Evolutionary conservation across 2,329 filamentous ascomycete genomes (phyloP), one percentile per base, ranked within the genome.

Genomic region (Phaeosphaeria sp.): DNA sequence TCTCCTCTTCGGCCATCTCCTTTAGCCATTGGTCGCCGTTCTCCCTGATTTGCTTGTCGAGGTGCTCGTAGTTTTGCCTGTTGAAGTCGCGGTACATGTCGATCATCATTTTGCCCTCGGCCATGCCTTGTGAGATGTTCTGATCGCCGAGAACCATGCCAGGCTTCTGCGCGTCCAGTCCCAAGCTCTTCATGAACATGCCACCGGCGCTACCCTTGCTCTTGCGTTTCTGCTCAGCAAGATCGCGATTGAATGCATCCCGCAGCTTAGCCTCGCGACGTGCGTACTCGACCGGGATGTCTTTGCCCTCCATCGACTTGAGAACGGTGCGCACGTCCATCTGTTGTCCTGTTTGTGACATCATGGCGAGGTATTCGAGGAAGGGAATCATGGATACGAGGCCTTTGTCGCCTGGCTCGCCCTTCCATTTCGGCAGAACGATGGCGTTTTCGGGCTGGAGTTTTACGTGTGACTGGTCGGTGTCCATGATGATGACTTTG

Each of bases 401-500:
- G 47, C 92, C 91, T 74, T 89, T 92, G 78, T 99, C 94, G 68
- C 89, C 87, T 47, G 88, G 79, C 65, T 96, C 86, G 33, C 95
- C 95, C 55, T 85, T 91, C 95, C 95, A 99, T 69, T 93, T 93
- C 27, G 92, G 88, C 27, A 99, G 82, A 47, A 98, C 82, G 66
- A 99, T 95, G 65, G 95, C 92, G 78, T 99, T 99, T 72, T 97
- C 92, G n/a, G 95, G 95, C 74, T 99, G 95, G 64, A 90, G 87
- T 69, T 91, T 90, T 59, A 94, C 91, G 71, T 97, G 92, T 42
- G 86, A 82, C 40, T 89, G 81, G 64, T 96, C 89, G 48, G 92
- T 97, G 77, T 99, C 95, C 72, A 99, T 86, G 68, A 99, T 89
- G 75, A 99, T 92, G 49, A 96, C 92, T 81, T 98, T 98, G 65